phyloP scores from a whole-genome alignment of 257 asterid genomes.

The Datura wrightii region DNA sequence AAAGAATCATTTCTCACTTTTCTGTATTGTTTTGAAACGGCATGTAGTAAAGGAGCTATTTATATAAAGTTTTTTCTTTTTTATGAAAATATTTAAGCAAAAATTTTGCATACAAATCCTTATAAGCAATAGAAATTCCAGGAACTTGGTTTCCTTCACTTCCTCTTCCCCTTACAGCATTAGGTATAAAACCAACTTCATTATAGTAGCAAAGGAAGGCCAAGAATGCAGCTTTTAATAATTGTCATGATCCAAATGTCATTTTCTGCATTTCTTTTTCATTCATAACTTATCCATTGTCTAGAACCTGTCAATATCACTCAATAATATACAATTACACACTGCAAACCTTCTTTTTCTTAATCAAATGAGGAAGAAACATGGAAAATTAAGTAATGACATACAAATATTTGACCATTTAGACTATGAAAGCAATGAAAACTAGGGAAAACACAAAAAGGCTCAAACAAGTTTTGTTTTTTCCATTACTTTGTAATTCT shows the following conservation, averaged over 20 bases:
- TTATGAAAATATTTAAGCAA: not conserved
- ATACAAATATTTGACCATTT: not conserved
- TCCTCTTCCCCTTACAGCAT: not conserved
- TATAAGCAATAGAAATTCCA: not conserved
- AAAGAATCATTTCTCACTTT: not conserved
- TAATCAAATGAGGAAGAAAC: not conserved
- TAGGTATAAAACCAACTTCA: not conserved
- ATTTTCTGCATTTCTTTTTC: not conserved
- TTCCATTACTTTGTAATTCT: not conserved
- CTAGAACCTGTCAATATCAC: not conserved
- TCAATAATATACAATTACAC: not conserved
- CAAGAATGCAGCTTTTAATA: not conserved
- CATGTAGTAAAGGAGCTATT: not conserved
- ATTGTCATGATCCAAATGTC: not conserved
- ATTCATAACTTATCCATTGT: not conserved
- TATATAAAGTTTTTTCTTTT: not conserved
- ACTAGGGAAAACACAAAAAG: slow-evolving; percentile 15
- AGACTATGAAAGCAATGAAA: not conserved
- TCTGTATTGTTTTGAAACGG: not conserved
- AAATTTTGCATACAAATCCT: not conserved
- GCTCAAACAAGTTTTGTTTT: not conserved
- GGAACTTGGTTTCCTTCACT: not conserved
- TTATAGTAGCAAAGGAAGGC: not conserved
- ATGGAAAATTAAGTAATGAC: not conserved
- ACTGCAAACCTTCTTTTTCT: not conserved